Percentiles rank a stretch among this genome's conserved stretches.
Conservation (phyloP, 208 protist genomes). For the Trypanosoma theileri region DNA sequence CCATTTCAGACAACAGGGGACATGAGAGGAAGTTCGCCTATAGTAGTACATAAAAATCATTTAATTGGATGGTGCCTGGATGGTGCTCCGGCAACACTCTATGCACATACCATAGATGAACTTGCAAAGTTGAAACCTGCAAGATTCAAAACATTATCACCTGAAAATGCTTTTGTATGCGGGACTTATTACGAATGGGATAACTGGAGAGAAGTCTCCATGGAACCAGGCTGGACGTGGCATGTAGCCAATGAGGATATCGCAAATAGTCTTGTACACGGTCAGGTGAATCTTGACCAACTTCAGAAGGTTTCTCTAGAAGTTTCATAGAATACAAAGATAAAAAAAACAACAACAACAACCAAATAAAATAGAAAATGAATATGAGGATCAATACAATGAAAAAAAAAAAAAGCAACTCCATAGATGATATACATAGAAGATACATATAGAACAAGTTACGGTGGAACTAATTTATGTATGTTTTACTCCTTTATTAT, state of each 20-base stretch:
- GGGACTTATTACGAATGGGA: slow-evolving; percentile 72
- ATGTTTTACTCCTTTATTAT: not conserved
- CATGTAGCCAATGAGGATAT: slow-evolving; percentile 42
- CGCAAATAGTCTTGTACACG: slow-evolving; percentile 39
- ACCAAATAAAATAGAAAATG: too few relatives aligned
- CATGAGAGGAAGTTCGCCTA: not conserved
- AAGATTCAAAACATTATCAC: slow-evolving; percentile 42
- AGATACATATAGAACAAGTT: not conserved
- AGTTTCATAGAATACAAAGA: slow-evolving; percentile 12
- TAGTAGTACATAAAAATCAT: slow-evolving; percentile 77
- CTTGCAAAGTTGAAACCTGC: slow-evolving; percentile 36
- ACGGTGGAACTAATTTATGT: not conserved
- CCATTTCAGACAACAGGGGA: slow-evolving; percentile 21
- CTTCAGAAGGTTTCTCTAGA: slow-evolving; percentile 6
- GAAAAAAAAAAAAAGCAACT: not conserved
- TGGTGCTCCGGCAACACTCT: slow-evolving; percentile 46
- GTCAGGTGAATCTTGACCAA: slow-evolving; percentile 22
- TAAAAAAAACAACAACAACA: not conserved
- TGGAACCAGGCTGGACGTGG: slow-evolving; percentile 70
- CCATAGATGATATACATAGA: not conserved
- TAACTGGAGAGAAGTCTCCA: slow-evolving; percentile 64
- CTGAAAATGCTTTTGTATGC: slow-evolving; percentile 48
- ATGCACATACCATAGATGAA: slow-evolving; percentile 63
- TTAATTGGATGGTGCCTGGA: slow-evolving; percentile 61
- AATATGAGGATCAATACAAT: too few relatives aligned